phyloP scores from a whole-genome alignment of 768 basidiomycete species.

The Lepiota brunneoincarnata region DNA sequence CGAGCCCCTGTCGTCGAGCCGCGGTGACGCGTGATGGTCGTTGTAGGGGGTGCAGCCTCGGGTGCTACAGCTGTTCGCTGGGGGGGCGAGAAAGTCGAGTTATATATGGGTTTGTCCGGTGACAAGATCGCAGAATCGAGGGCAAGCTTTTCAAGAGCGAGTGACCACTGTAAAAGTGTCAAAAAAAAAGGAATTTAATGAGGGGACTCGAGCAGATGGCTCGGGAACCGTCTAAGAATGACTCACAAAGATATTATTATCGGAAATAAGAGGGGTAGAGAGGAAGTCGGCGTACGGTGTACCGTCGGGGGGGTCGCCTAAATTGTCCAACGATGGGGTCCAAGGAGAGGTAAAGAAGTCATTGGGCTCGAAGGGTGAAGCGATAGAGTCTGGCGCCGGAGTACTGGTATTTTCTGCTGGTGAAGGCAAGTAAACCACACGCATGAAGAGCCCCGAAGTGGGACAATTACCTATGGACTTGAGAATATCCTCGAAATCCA shows the following conservation, averaged over 20 bases:
- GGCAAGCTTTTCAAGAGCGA: constrained; percentile 33
- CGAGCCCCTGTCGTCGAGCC: constrained; percentile 60
- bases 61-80: constrained; percentile 8
- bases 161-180: constrained; percentile 43
- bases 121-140: constrained; percentile 38
- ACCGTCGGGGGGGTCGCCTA: constrained; percentile 31
- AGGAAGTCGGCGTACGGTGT: constrained; percentile 36
- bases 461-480: constrained; percentile 18
- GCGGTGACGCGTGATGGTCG: constrained; percentile 25
- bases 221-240: constrained; percentile 15
- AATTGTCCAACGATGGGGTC: too few species aligned
- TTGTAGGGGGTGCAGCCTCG: constrained; percentile 11
- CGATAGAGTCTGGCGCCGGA: constrained; percentile 23
- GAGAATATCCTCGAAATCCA: constrained; percentile 16
- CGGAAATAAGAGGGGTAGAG: constrained; percentile 32
- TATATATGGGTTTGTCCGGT: constrained; percentile 24
- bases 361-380: too few species aligned
- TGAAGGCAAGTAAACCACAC: constrained; percentile 17
- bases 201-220: constrained; percentile 12
- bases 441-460: constrained; percentile 2
- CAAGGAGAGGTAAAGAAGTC: too few species aligned
- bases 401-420: constrained; percentile 14
- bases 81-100: not conserved
- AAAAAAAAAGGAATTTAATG: constrained; percentile 29
- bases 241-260: constrained; percentile 23